These are phyloP conservation scores for Stropharia rugosoannulata DNA, from an alignment of 768 basidiomycete species.

Conservation along the genomic window DNA sequence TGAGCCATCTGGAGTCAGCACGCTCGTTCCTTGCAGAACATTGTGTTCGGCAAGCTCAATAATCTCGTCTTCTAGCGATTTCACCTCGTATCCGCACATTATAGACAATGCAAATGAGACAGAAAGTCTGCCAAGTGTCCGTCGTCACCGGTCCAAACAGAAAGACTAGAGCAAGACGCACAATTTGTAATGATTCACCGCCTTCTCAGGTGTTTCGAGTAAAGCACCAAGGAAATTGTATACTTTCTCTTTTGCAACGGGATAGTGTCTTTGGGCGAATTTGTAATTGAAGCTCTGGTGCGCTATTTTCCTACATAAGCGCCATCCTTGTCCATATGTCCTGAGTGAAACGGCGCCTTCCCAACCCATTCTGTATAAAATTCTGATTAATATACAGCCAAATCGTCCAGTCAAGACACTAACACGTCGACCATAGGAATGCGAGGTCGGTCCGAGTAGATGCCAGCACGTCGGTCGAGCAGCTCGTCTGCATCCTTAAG, in stretches of 20 bases:
- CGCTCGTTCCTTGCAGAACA: background rate
- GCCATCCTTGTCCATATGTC: constrained; percentile 35
- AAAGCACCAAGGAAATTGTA: constrained; percentile 29
- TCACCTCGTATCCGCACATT: constrained; percentile 11
- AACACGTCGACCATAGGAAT: constrained; percentile 8
- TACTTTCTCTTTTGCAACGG: constrained; percentile 26
- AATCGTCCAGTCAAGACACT: background rate
- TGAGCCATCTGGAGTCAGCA: constrained; percentile 2
- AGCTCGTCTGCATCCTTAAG: constrained; percentile 14
- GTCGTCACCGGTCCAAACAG: too few relatives aligned
- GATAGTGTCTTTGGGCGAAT: constrained; percentile 24
- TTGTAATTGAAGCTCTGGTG: constrained; percentile 31
- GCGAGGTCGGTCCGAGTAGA: constrained; percentile 45
- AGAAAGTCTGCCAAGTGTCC: background rate
- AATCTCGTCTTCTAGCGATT: background rate
- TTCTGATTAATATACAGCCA: background rate
- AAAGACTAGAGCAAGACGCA: background rate
- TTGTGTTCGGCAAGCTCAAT: constrained; percentile 1
- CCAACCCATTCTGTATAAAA: constrained; percentile 29
- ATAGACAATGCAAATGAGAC: constrained; percentile 2
- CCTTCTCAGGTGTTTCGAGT: constrained; percentile 4
- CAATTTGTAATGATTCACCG: constrained; percentile 1
- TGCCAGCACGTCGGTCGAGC: constrained; percentile 43
- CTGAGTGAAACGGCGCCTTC: constrained; percentile 30
- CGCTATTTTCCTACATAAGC: constrained; percentile 32